Evolutionary conservation across 257 asterid genomes (phyloP).

Genomic region (Schizonepeta tenuifolia): DNA sequence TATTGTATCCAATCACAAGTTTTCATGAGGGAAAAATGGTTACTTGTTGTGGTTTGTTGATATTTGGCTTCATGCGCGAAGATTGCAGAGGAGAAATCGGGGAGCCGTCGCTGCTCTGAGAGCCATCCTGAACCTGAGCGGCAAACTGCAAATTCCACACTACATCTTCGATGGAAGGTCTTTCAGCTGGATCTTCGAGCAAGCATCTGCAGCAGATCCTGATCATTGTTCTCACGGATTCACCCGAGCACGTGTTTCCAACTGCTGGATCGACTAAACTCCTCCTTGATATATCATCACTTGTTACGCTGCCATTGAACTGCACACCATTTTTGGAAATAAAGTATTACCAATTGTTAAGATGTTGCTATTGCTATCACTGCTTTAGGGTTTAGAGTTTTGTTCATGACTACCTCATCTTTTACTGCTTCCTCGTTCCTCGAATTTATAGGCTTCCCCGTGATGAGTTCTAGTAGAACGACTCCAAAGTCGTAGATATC

Average conservation of each 20-base stretch:
- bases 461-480: slow-evolving; percentile 70
- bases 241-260: slow-evolving; percentile 56
- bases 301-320: slow-evolving; percentile 53
- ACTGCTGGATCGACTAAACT: slow-evolving; percentile 58
- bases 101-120: slow-evolving; percentile 76
- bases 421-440: slow-evolving; percentile 50
- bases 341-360: not conserved
- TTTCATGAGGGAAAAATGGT: too few relatives aligned
- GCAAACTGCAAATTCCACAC: slow-evolving; percentile 96
- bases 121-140: slow-evolving; percentile 83
- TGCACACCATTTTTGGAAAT: slow-evolving; percentile 34
- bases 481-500: slow-evolving; percentile 82
- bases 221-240: slow-evolving; percentile 67
- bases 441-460: slow-evolving; percentile 60
- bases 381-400: too few relatives aligned
- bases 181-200: slow-evolving; percentile 55
- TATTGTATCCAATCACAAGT: not conserved
- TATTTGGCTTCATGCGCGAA: slow-evolving; percentile 43
- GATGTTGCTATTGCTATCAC: not conserved
- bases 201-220: slow-evolving; percentile 85
- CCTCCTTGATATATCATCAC: slow-evolving; percentile 60
- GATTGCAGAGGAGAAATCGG: slow-evolving; percentile 66
- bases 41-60: slow-evolving; percentile 22
- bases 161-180: slow-evolving; percentile 88
- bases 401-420: slow-evolving; percentile 54